These are phyloP conservation scores for Cryptosporidium xiaoi DNA, from an alignment of 169 alveolate species.

Conservation along the genomic window DNA sequence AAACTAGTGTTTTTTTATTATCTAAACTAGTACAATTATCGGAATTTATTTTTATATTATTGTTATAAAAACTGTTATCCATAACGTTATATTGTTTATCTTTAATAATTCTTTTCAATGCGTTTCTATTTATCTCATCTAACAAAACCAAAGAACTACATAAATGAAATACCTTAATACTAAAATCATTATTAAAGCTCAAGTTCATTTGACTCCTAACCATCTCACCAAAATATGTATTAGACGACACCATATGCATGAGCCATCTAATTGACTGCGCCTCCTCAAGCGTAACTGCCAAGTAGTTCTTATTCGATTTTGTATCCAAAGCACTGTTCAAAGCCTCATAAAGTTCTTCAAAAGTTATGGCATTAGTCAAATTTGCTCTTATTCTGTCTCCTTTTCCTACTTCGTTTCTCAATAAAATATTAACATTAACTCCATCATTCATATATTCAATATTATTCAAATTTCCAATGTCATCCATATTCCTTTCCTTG, in stretches of 20 bases:
- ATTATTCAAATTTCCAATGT: neutral
- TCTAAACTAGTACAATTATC: neutral
- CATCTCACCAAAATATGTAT: neutral
- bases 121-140: conserved; percentile 20
- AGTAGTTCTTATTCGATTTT: conserved; percentile 19
- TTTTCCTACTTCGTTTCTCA: neutral
- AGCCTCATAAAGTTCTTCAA: conserved; percentile 43
- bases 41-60: neutral
- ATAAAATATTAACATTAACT: conserved; percentile 5
- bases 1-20: neutral
- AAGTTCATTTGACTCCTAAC: neutral
- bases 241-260: neutral
- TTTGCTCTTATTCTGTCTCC: neutral
- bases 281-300: conserved; percentile 47
- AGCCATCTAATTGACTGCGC: conserved; percentile 69
- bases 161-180: conserved; percentile 21
- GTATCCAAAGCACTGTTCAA: conserved; percentile 1
- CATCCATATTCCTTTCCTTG: too few species aligned
- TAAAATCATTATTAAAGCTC: neutral
- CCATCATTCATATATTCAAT: neutral
- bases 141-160: conserved; percentile 15
- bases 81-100: neutral
- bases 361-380: neutral
- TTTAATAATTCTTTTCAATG: neutral
- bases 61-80: neutral